A percentile compares a stretch with the other conserved stretches of the same genome.
Evolutionary conservation across 2,329 filamentous ascomycete genomes (phyloP).

Genomic region (Albophoma yamanashiensis): DNA sequence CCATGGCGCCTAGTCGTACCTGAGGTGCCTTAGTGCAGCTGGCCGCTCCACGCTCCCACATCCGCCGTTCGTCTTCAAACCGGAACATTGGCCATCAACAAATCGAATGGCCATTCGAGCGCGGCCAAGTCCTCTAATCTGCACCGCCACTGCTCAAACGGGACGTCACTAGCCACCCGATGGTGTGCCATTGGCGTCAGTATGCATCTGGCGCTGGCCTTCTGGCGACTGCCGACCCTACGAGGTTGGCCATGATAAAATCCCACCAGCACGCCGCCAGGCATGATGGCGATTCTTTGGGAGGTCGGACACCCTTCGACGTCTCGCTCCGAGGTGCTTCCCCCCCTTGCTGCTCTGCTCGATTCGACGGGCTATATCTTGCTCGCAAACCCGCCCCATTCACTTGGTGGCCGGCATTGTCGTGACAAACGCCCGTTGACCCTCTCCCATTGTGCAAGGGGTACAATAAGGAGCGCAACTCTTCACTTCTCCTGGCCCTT

Average conservation of each 20-base stretch:
- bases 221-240: background rate
- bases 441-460: background rate
- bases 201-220: background rate
- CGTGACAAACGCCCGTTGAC: background rate
- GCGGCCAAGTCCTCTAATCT: background rate
- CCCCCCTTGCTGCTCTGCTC: background rate
- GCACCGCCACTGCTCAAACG: background rate
- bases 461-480: background rate
- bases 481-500: background rate
- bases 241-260: background rate
- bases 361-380: background rate
- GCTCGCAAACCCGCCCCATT: background rate
- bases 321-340: background rate
- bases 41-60: background rate
- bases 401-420: background rate
- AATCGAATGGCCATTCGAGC: background rate
- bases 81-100: background rate
- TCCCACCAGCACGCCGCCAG: too few relatives aligned
- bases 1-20: background rate
- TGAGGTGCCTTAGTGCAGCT: background rate
- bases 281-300: background rate
- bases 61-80: background rate
- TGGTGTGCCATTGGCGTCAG: background rate
- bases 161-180: background rate
- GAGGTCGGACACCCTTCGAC: background rate